Evolutionary conservation across 2,329 filamentous ascomycete species (phyloP).

Genomic region (Fusarium sp.): DNA sequence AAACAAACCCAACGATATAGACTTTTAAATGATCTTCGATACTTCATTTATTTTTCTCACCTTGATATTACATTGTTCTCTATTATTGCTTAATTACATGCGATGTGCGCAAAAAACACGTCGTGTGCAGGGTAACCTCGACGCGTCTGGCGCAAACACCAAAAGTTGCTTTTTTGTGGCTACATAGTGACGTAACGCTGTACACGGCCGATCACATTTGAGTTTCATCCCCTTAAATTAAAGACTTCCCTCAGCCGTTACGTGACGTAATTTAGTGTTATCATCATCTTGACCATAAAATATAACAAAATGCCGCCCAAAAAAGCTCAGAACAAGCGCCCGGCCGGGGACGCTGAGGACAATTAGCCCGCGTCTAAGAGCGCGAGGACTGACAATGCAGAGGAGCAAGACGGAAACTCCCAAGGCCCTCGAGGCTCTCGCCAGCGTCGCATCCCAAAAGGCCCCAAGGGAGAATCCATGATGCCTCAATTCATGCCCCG

Average conservation of each 20-base stretch:
- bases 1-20: background rate
- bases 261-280: background rate
- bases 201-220: background rate
- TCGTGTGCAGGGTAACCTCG: background rate
- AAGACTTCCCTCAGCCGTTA: background rate
- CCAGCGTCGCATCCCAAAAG: constrained; percentile 10
- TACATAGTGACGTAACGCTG: background rate
- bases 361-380: constrained; percentile 4
- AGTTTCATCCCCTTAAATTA: background rate
- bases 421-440: background rate
- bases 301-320: constrained; percentile 16
- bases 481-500: constrained; percentile 29
- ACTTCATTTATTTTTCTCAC: background rate
- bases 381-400: background rate
- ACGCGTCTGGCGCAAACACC: background rate
- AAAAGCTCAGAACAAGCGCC: constrained; percentile 1
- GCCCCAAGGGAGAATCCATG: constrained; percentile 30
- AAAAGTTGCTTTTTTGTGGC: background rate
- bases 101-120: background rate
- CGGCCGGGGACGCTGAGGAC: background rate
- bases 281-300: background rate
- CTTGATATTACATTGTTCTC: background rate
- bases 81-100: background rate
- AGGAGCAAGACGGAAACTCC: background rate
- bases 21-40: background rate